Base-by-base conservation (phyloP, 2,329 filamentous ascomycete genomes). In the Alternaria angustiovoidea region DNA sequence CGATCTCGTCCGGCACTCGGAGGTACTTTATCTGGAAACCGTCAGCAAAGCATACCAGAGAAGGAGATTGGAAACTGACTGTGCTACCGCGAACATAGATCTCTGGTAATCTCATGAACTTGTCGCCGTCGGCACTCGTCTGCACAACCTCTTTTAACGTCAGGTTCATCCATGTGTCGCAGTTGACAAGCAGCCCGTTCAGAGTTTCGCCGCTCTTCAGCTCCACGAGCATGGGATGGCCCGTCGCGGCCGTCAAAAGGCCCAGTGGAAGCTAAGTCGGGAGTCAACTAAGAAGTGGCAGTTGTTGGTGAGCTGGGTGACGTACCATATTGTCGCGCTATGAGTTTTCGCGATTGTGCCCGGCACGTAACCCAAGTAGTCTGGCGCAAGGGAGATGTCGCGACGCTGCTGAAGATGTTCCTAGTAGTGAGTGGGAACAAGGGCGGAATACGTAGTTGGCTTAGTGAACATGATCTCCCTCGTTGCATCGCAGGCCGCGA, bases 121-220 rank as follows among this genome's bases (percentile, higher is more conserved):
- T 94, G 80, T 98, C 94, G 64, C 93, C 95, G 75, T 98, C 94
- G 24, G 94, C 89, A 77, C 91, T 97, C 18, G 95, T 98, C 81
- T 98, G 94, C 36, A 98, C 92, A 22, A 99, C 96, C 80, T 98
- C 95, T 80, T 95, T 96, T 68, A 99, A 82, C 2, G 94, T 98
- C 71, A 99, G 84, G 82, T 99, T 99, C 95, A 99, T 99, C 93
- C 95, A 99, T 49, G 94, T 99, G 80, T 99, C 95, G 88, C 94
- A 99, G 80, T 91, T 93, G 79, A 97, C 91, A 61, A 99, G 85
- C 76, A 97, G 93, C 65, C 95, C 95, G 82, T 98, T 99, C 62
- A 99, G 87, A 0, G 95, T 98, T 81, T 99, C 94, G 82, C 94
- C 94, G 76, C 94, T 96, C 85, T 97, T 97, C 68, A 97, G 90